These are phyloP conservation scores for Monotropa hypopitys DNA, from an alignment of 179 eudicot species.

Conservation along the genomic window DNA sequence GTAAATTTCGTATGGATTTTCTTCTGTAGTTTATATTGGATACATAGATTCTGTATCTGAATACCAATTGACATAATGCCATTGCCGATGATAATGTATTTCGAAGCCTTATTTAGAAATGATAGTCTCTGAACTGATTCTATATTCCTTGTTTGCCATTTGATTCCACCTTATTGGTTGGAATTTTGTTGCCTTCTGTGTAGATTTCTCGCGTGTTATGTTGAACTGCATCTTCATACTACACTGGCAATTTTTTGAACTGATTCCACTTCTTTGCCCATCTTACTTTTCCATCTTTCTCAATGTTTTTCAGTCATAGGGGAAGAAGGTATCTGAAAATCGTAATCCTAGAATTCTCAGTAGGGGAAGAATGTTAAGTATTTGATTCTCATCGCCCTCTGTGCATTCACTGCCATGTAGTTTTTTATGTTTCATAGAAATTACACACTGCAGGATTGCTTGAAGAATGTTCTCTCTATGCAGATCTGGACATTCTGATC, in stretches of 20 bases:
- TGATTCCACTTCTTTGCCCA: not conserved
- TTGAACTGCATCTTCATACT: not conserved
- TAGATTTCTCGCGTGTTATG: not conserved
- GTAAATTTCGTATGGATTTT: not conserved
- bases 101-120: not conserved
- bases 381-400: not conserved
- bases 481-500: not conserved
- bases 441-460: not conserved
- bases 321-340: no score
- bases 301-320: not conserved
- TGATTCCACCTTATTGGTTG: not conserved
- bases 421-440: not conserved
- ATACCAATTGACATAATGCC: not conserved
- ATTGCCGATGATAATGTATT: not conserved
- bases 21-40: not conserved
- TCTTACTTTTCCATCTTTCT: not conserved
- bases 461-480: not conserved
- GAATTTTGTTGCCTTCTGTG: not conserved
- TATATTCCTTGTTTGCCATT: not conserved
- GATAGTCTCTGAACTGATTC: not conserved
- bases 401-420: not conserved
- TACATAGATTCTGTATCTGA: not conserved
- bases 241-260: not conserved
- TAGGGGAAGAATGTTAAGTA: not conserved
- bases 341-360: no score